Evolutionary conservation across 202 grass and related monocot species (phyloP), one percentile per base, ranked within the genome.

Genomic region (Elaeis oleifera): DNA sequence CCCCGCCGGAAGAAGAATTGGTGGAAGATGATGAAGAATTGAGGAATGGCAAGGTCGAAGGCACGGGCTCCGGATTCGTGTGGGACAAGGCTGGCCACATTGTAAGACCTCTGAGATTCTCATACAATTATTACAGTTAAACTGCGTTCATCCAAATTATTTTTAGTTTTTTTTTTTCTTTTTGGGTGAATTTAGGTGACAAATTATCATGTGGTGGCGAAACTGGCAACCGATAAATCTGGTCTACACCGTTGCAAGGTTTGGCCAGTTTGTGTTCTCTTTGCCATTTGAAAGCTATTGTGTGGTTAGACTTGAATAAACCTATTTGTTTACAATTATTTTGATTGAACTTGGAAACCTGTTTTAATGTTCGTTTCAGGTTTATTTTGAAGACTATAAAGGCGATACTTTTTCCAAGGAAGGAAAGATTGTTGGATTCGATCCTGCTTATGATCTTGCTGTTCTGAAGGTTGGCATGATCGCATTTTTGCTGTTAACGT

Each of bases 141-240:
- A 54, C 56, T 65, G 18, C 22, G 54, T 9, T 65, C 21, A 5
- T 54, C 3, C 14, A 39, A 48, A 3, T 65, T 48, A 5, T 3
- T 39, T 23, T 29, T 29, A 29, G 5, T 20, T 20, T 49, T 50
- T 31, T 63, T 49, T 17, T 49, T 49, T 31, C 5, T 31, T 64
- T 24, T 18, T 23, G 19, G 18, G 18, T 70, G 51, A 22, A 52
- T 6, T 69, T 79, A 95, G 90, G 90, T 95, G 36, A 95, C 90
- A 62, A 95, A 95, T 84, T 89, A 95, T 63, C 90, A 89, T 25
- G 90, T 95, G 36, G 67, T 95, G 75, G 67, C 82, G 31, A 95
- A 95, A 67, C 73, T 95, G 51, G 82, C 71, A 19, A 84, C 79
- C 53, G 90, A 89, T 8, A 71, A 69, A 76, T 73, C 82, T 9